Base-by-base conservation (phyloP, 2,329 filamentous ascomycete species). In the Coniochaeta pulveracea region DNA sequence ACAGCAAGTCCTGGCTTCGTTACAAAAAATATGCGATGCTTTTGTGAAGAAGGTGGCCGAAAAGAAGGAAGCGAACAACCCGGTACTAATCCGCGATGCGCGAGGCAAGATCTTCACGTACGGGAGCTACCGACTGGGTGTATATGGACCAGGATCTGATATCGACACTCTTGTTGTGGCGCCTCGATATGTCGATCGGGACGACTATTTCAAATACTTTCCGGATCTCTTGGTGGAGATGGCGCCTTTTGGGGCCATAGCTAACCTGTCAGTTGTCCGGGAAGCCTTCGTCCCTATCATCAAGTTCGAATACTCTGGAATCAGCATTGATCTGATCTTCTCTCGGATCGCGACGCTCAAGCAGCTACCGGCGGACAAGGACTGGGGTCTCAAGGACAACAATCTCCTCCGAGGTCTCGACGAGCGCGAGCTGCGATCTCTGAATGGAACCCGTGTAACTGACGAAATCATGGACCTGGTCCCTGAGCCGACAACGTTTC, bases 281-380 rank as follows among this genome's bases (percentile, higher is more conserved):
- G 89, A 93, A 49, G 85, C 89, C 4, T 93, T 85, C 49, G 89
- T 96, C 6, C 91, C 91, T 30, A 93, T 98, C 53, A 96, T 98
- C 64, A 96, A 95, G 55, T 84, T 96, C 49, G 85, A 93, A 53
- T 85, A 93, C 45, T 76, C 72, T 33, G 84, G 80, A 32, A 93
- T 98, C 52, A 91, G 85, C 54, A 93, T 98, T 52, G 91, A 98
- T 68, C 61, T 98, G 44, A 93, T 96, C 52, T 86, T 88, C 57
- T 81, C 83, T 43, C 71, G 83, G 35, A 73, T 93, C 43, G 64
- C 79, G 39, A 69, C 72, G 14, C 62, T 85, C 43, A 73, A 75
- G 45, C 72, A 85, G 44, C 70, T 93, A 42, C 77, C 83, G 17
- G 55, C 61, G 4, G 70, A 76, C 23, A 68, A 76, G 33, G 69